phyloP scores from a whole-genome alignment of 371 early-diverging fungal genomes.

The Lichtheimia ornata region DNA sequence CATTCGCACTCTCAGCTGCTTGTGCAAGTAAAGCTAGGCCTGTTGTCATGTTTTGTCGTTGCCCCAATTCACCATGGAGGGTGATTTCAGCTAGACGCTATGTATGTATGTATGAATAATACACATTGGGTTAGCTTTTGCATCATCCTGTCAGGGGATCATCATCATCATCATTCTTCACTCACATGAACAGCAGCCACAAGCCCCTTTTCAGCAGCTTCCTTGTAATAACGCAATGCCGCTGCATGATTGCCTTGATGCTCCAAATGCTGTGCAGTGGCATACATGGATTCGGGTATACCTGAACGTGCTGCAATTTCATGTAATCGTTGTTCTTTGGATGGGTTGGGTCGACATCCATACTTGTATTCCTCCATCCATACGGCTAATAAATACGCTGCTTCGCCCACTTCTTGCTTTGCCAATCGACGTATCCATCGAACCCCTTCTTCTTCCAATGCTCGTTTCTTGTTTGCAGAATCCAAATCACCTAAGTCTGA shows the following conservation, averaged over 20 bases:
- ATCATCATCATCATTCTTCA: not conserved
- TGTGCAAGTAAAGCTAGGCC: conserved; percentile 15
- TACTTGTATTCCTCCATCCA: conserved; percentile 71
- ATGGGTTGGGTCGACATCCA: conserved; percentile 51
- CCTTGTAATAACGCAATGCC: conserved; percentile 70
- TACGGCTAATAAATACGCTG: conserved; percentile 65
- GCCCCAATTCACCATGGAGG: conserved; percentile 18
- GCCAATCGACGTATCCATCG: conserved; percentile 74
- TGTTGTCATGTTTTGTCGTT: conserved; percentile 23
- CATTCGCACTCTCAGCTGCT: conserved; percentile 18
- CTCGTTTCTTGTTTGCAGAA: conserved; percentile 19
- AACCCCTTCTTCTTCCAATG: conserved; percentile 58
- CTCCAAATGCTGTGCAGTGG: conserved; percentile 16
- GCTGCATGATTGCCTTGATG: conserved; percentile 56
- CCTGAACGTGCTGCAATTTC: conserved; percentile 28
- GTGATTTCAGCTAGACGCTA: conserved; percentile 15
- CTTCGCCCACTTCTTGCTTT: conserved; percentile 68
- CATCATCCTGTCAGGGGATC: no score
- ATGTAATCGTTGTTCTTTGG: conserved; percentile 43
- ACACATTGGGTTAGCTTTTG: not conserved
- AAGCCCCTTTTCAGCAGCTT: conserved; percentile 69
- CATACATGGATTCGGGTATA: conserved; percentile 28
- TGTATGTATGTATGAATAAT: not conserved
- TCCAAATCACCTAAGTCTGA: not conserved
- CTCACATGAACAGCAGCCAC: conserved; percentile 69